Evolutionary conservation across 1,284 basidiomycete genomes (phyloP), one percentile per base, ranked within the genome.

Genomic region (Vanrija sp.): DNA sequence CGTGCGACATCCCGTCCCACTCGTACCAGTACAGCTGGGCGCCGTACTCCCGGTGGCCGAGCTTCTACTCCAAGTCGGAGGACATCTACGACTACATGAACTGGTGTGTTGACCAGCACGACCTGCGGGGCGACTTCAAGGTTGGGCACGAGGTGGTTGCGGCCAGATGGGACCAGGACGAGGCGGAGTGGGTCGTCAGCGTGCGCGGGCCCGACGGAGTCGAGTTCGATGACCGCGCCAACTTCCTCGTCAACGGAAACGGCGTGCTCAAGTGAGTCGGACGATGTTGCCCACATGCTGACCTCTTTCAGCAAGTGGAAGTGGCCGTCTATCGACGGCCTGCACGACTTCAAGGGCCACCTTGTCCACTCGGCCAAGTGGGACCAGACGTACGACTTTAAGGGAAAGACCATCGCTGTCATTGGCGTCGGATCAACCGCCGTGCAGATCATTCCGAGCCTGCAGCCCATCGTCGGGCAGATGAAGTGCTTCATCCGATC

Each of bases 181-280:
- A 51, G 14, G 60, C 61, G 3, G 42, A 63, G 46, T 72, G 69
- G 68, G 49, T 57, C 35, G 56, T 63, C 1, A 47, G 51, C 6
- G 45, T 54, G 10, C 60, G 36, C 23, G n/a, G 48, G 9, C 47
- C 51, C 18, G 53, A 53, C 16, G 60, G 51, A 9, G 31, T 52
- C 24, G 20, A 20, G 39, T 31, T 57, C 15, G 53, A 53, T 25
- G 69, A 71, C 51, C 38, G 37, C 2, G 59, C 55, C 27, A 66
- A 72, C 48, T 57, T 72, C 38, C 54, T 72, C 41, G 56, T 67
- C 52, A 71, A 71, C 60, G 67, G 61, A 10, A 49, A 51, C 12
- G 71, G 69, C 7, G 43, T 62, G n/a, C 48, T 58, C 53, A 24
- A 54, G 31, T 31, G 12, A n/a, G 20, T 19, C 10, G 31, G 15